phyloP scores from a whole-genome alignment of 2,329 filamentous ascomycete genomes.

The Colletotrichum sp. region DNA sequence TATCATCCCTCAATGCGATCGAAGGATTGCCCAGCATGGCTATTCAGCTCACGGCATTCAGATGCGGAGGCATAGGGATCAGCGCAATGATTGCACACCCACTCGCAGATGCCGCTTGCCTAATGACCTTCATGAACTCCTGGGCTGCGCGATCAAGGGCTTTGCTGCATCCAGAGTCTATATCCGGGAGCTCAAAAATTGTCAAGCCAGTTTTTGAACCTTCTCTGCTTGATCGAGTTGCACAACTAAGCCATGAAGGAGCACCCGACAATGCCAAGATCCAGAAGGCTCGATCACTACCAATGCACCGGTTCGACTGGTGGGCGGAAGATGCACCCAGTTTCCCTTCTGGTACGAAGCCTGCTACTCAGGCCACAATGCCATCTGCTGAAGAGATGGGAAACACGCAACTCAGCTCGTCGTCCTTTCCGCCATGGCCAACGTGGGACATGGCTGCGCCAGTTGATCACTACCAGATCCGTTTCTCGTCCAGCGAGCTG shows the following conservation, averaged over 20 bases:
- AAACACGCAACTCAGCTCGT: conserved; percentile 26
- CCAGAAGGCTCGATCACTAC: conserved; percentile 38
- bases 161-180: neutral
- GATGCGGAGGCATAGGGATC: conserved; percentile 45
- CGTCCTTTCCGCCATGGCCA: conserved; percentile 41
- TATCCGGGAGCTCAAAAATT: accelerated
- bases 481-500: conserved; percentile 40
- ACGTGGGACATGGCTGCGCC: conserved; percentile 43
- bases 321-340: conserved; percentile 39
- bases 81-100: conserved; percentile 47
- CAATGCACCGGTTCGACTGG: conserved; percentile 53
- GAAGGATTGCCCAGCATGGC: conserved; percentile 33
- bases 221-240: conserved; percentile 38
- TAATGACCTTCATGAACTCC: conserved; percentile 46
- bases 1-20: conserved; percentile 31
- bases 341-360: conserved; percentile 30
- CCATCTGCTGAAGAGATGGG: neutral
- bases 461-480: conserved; percentile 37
- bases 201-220: conserved; percentile 43
- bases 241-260: conserved; percentile 24
- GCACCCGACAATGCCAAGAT: conserved; percentile 29
- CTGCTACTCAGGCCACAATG: conserved; percentile 28
- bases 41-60: conserved; percentile 45
- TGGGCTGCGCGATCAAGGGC: conserved; percentile 40
- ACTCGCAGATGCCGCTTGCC: conserved; percentile 47